Conservation (phyloP, 768 basidiomycete species). For the Tricholoma flavovirens region DNA sequence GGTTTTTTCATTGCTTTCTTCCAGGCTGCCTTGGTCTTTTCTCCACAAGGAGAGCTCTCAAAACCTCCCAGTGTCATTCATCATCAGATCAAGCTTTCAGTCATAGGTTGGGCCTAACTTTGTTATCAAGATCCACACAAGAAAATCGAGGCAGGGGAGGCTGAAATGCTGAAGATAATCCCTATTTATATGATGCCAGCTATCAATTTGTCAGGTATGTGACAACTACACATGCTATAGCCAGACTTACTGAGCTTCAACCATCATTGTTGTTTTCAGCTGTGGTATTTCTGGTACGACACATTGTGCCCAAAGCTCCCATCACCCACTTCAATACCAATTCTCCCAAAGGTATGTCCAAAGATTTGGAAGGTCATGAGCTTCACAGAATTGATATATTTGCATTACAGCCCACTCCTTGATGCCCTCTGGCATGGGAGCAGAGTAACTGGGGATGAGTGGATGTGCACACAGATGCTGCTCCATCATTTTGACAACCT, state of each 20-base stretch:
- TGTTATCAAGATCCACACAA: neutral
- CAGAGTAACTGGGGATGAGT: slow-evolving; percentile 2
- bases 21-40: neutral
- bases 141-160: too few relatives aligned
- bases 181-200: neutral
- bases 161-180: too few relatives aligned
- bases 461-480: neutral
- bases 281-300: too few relatives aligned
- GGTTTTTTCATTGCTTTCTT: neutral
- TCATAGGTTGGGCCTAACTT: neutral
- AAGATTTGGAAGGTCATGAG: slow-evolving; percentile 8
- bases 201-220: neutral
- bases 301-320: too few relatives aligned
- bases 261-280: too few relatives aligned
- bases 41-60: neutral
- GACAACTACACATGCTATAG: too few relatives aligned
- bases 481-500: neutral
- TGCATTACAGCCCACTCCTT: slow-evolving; percentile 11
- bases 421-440: neutral
- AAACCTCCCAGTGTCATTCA: too few relatives aligned
- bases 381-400: slow-evolving; percentile 19
- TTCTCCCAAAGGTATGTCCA: slow-evolving; percentile 17
- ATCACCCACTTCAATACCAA: too few relatives aligned
- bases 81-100: neutral
- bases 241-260: too few relatives aligned